These are phyloP conservation scores for Zygotorulaspora florentina DNA, from an alignment of 805 yeast species.

Conservation along the genomic window DNA sequence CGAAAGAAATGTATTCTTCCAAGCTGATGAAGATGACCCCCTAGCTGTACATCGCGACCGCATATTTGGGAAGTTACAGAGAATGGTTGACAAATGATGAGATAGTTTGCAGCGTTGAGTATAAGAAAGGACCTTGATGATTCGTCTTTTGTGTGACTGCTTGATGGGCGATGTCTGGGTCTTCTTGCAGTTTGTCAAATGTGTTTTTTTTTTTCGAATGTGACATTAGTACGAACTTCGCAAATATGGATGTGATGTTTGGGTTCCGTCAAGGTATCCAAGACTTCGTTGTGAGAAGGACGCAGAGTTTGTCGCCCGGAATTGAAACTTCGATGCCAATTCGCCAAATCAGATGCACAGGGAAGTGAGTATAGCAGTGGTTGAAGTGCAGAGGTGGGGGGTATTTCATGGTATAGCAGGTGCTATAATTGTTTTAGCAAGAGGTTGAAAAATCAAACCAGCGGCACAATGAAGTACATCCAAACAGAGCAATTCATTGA, in stretches of 20 bases:
- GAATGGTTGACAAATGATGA: constrained; percentile 42
- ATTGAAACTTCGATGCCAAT: neutral
- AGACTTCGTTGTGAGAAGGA: neutral
- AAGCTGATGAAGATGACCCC: constrained; percentile 53
- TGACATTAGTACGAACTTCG: too few species aligned
- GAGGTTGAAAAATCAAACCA: constrained; percentile 2
- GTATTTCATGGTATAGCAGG: neutral
- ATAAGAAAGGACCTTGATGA: neutral
- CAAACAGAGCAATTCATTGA: constrained; percentile 81
- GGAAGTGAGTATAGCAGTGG: neutral
- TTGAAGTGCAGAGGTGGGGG: neutral
- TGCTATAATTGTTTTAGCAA: neutral
- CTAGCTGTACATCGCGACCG: constrained; percentile 60
- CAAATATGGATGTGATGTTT: neutral
- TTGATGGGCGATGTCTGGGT: neutral
- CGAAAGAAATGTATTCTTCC: constrained; percentile 53
- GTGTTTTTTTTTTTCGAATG: too few species aligned
- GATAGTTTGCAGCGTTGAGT: neutral
- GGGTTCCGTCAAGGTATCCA: constrained; percentile 1
- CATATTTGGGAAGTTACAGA: constrained; percentile 54
- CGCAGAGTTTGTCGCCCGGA: constrained; percentile 2
- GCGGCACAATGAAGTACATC: constrained; percentile 66
- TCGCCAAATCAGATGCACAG: neutral
- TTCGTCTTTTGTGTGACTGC: constrained; percentile 6
- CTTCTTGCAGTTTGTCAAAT: neutral